Percentiles rank a stretch among this genome's conserved stretches.
phyloP scores from a whole-genome alignment of 2,329 filamentous ascomycete genomes.

The Scedosporium dehoogii region DNA sequence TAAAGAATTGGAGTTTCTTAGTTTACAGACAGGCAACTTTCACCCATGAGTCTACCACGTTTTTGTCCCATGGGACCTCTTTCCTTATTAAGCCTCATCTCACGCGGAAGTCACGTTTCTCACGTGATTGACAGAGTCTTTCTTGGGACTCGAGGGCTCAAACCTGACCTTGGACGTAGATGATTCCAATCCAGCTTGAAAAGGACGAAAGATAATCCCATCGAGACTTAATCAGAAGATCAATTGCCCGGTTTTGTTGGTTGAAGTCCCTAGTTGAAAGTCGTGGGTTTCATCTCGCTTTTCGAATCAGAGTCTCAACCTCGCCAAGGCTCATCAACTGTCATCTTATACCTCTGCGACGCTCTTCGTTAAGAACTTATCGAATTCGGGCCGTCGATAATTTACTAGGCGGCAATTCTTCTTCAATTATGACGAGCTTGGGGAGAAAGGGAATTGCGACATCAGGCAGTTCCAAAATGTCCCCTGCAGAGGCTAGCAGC shows the following conservation, averaged over 20 bases:
- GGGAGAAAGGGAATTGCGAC: not conserved
- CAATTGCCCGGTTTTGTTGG: not conserved
- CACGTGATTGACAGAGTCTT: not conserved
- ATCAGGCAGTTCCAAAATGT: not conserved
- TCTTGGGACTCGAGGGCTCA: not conserved
- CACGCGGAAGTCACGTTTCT: not conserved
- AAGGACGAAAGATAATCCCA: not conserved
- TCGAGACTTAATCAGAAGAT: not conserved
- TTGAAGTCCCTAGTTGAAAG: not conserved
- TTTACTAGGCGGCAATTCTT: not conserved
- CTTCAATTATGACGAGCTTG: not conserved
- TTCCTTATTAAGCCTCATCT: not conserved
- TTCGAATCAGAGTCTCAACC: not conserved
- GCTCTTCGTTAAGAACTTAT: not conserved
- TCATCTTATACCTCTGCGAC: not conserved
- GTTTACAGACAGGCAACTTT: too few relatives aligned
- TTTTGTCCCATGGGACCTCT: not conserved
- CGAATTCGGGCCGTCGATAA: not conserved
- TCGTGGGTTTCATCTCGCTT: not conserved
- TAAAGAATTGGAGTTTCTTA: too few relatives aligned
- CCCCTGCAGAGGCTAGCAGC: not conserved
- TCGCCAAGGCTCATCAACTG: not conserved
- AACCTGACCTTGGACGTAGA: not conserved
- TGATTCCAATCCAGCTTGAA: not conserved
- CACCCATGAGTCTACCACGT: not conserved